phyloP scores from a whole-genome alignment of 2,329 filamentous ascomycete genomes.

The Pseudocercospora fijiensis region DNA sequence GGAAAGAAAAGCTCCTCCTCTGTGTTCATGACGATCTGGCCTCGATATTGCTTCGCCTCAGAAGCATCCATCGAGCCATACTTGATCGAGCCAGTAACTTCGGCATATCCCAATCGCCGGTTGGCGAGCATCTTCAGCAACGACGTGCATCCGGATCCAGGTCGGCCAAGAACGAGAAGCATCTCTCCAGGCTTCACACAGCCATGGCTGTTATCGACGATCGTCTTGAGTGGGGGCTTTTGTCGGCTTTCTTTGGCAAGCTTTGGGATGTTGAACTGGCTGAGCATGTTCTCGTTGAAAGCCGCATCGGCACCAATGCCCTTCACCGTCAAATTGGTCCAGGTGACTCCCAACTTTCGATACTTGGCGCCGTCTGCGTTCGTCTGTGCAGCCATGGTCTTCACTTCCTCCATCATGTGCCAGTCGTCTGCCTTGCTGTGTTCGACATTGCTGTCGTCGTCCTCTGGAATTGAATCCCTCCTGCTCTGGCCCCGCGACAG shows the following conservation, averaged over 20 bases:
- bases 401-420: slow-evolving; percentile 52
- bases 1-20: slow-evolving; percentile 56
- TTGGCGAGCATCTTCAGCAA: slow-evolving; percentile 70
- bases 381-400: slow-evolving; percentile 47
- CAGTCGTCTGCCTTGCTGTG: slow-evolving; percentile 47
- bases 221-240: slow-evolving; percentile 60
- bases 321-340: slow-evolving; percentile 63
- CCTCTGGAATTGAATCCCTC: slow-evolving; percentile 9
- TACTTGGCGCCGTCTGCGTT: slow-evolving; percentile 49
- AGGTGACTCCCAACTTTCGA: slow-evolving; percentile 62
- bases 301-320: slow-evolving; percentile 62
- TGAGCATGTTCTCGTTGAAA: slow-evolving; percentile 60
- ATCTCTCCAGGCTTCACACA: slow-evolving; percentile 63
- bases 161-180: slow-evolving; percentile 36
- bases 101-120: slow-evolving; percentile 46
- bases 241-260: slow-evolving; percentile 44
- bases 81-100: slow-evolving; percentile 58
- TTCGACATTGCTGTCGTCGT: slow-evolving; percentile 19
- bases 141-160: slow-evolving; percentile 58
- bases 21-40: slow-evolving; percentile 48
- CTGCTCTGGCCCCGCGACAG: slow-evolving; percentile 20
- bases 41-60: slow-evolving; percentile 47
- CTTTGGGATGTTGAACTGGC: slow-evolving; percentile 53
- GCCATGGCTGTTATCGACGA: slow-evolving; percentile 61
- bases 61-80: slow-evolving; percentile 52